Conservation (phyloP, 78 protist genomes). For the Protostelium mycophagum region DNA sequence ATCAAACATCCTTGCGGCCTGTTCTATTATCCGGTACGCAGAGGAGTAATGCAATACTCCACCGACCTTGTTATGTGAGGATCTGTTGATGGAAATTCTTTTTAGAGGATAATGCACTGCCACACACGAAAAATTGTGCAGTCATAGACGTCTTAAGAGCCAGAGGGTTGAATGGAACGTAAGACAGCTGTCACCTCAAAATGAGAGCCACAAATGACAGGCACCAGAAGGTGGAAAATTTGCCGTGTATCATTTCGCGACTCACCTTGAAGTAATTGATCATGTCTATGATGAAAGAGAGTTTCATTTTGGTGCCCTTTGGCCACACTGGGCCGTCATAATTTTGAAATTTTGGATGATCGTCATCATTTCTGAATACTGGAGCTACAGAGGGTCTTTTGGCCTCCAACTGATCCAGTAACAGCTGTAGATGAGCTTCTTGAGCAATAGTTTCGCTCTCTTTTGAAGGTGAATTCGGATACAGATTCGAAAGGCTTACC, state of each 20-base stretch:
- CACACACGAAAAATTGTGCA: too few species aligned
- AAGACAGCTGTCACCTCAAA: not conserved
- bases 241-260: not conserved
- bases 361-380: not conserved
- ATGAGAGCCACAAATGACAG: not conserved
- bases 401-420: not conserved
- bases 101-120: too few species aligned
- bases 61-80: too few species aligned
- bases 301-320: not conserved
- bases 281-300: not conserved
- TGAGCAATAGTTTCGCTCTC: not conserved
- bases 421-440: not conserved
- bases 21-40: not conserved
- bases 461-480: not conserved
- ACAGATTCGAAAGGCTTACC: not conserved
- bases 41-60: not conserved
- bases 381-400: not conserved
- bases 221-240: not conserved
- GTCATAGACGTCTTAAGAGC: too few species aligned
- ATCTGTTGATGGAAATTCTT: too few species aligned
- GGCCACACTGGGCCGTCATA: not conserved
- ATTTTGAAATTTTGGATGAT: not conserved
- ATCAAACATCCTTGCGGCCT: not conserved
- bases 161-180: not conserved
- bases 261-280: not conserved